A percentile compares a stretch with the other conserved stretches of the same genome.
Evolutionary conservation across 202 grass and related monocot genomes (phyloP).

Genomic region (Panicum virgatum): DNA sequence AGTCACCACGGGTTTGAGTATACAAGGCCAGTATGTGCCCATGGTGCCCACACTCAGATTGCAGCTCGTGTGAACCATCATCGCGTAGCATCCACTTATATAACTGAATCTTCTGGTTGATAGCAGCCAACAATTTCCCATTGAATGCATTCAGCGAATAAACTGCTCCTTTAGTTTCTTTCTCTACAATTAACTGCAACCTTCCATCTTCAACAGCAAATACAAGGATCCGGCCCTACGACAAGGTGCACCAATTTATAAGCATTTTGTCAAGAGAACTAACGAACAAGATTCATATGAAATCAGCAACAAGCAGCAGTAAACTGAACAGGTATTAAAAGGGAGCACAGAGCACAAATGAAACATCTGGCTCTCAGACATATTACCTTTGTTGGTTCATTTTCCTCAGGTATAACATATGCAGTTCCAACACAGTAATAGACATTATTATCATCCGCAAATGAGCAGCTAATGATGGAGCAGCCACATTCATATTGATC

Average conservation of each 20-base stretch:
- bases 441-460: constrained; percentile 79
- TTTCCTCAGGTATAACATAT: constrained; percentile 99
- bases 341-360: neutral
- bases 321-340: neutral
- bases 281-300: neutral
- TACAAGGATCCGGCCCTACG: constrained; percentile 82
- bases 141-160: constrained; percentile 96
- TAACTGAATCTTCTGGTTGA: constrained; percentile 98
- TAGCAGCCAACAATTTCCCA: constrained; percentile 93
- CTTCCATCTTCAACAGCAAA: constrained; percentile 95
- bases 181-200: constrained; percentile 84
- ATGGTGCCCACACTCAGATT: constrained; percentile 94
- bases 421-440: constrained; percentile 96
- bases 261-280: constrained; percentile 14
- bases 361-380: neutral
- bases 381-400: constrained; percentile 90
- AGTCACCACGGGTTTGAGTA: constrained; percentile 96
- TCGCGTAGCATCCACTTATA: constrained; percentile 89
- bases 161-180: constrained; percentile 97
- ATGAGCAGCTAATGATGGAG: constrained; percentile 91
- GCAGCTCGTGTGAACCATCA: constrained; percentile 79
- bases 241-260: constrained; percentile 25
- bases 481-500: constrained; percentile 89
- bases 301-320: neutral
- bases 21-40: constrained; percentile 91